Conservation (phyloP, 805 yeast species). For the Ogataea nakhonphanomensis region DNA sequence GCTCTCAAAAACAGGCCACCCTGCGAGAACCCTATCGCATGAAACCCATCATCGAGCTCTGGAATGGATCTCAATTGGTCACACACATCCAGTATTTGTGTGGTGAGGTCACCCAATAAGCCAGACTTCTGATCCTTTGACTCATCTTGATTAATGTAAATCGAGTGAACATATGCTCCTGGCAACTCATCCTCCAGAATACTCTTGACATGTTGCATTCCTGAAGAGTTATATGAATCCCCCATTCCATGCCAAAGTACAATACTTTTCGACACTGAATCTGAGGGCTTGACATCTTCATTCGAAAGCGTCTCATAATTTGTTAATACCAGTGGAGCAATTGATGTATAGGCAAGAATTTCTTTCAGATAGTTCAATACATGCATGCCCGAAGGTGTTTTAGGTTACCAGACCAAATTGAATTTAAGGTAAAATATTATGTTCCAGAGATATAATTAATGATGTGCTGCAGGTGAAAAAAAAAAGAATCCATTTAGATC, state of each 20-base stretch:
- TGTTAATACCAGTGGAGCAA: not conserved
- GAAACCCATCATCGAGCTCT: constrained; percentile 53
- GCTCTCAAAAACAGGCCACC: constrained; percentile 81
- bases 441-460: not conserved
- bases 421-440: not conserved
- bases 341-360: not conserved
- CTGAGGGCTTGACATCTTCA: not conserved
- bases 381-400: not conserved
- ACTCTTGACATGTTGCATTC: constrained; percentile 47
- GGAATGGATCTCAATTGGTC: constrained; percentile 44
- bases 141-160: constrained; percentile 48
- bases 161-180: constrained; percentile 48
- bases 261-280: constrained; percentile 22
- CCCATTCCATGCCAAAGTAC: constrained; percentile 88
- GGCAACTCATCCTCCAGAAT: constrained; percentile 46
- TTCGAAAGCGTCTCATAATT: too few species aligned
- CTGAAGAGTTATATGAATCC: constrained; percentile 61
- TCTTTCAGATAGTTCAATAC: not conserved
- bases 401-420: not conserved
- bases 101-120: constrained; percentile 56
- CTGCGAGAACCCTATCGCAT: constrained; percentile 77
- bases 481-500: too few species aligned
- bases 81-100: constrained; percentile 55
- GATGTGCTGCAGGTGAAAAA: not conserved
- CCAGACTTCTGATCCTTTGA: constrained; percentile 52